A percentile compares a stretch with the other conserved stretches of the same genome.
Conservation (phyloP, 352 stramenopile species). For the Globisporangium nagaii region DNA sequence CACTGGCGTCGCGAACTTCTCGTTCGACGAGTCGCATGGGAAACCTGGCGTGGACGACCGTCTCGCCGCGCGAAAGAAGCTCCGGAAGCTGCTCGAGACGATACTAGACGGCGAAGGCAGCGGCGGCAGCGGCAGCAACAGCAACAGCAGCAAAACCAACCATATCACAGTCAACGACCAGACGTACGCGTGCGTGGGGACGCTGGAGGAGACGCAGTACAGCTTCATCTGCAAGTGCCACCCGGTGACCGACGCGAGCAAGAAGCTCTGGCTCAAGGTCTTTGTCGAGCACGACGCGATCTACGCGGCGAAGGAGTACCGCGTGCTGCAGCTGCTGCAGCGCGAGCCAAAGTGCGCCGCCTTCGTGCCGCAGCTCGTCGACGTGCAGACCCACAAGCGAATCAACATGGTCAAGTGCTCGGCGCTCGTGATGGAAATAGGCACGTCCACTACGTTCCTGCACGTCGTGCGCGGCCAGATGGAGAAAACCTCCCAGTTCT, state of each 20-base stretch:
- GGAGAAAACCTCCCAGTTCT: constrained; percentile 20
- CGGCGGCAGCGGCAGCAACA: background rate
- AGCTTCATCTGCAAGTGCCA: constrained; percentile 37
- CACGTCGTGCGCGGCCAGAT: constrained; percentile 28
- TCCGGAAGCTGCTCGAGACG: constrained; percentile 7
- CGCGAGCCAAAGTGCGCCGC: constrained; percentile 10
- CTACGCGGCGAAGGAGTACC: constrained; percentile 44
- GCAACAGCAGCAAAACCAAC: background rate
- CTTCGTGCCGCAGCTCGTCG: constrained; percentile 31
- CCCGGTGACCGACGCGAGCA: background rate
- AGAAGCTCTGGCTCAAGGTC: constrained; percentile 35
- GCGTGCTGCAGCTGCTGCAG: constrained; percentile 40
- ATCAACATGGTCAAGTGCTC: constrained; percentile 33
- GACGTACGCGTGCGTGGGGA: constrained; percentile 4
- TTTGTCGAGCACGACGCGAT: constrained; percentile 54
- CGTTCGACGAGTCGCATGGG: constrained; percentile 2
- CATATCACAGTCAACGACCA: constrained; percentile 6
- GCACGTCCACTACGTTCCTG: constrained; percentile 30
- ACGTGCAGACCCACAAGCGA: constrained; percentile 25
- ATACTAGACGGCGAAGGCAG: constrained; percentile 5
- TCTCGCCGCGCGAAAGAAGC: constrained; percentile 10
- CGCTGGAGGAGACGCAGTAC: constrained; percentile 35
- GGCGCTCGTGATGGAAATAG: constrained; percentile 38
- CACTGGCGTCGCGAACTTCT: constrained; percentile 18
- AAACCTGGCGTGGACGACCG: constrained; percentile 3